Conservation (phyloP, 2,329 filamentous ascomycete species). For the Eutypa lata region DNA sequence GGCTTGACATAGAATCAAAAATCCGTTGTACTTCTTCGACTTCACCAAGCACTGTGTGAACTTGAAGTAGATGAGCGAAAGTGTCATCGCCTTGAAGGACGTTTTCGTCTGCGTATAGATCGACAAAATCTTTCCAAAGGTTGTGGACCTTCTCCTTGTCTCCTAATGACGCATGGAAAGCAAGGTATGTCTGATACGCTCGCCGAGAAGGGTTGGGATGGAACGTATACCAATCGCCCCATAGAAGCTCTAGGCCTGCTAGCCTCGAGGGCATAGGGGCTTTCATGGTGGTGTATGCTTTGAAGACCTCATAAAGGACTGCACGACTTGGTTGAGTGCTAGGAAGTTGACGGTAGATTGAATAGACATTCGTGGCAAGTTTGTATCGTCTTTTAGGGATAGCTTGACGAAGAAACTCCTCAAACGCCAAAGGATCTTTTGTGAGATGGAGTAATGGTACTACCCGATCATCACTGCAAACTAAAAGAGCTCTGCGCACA, state of each 20-base stretch:
- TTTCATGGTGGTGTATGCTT: conserved; percentile 22
- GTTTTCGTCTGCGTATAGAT: conserved; percentile 29
- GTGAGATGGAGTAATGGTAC: conserved; percentile 38
- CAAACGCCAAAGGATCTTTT: conserved; percentile 37
- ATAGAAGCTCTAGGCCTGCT: conserved; percentile 42
- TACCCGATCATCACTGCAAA: conserved; percentile 23
- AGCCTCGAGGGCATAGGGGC: conserved; percentile 35
- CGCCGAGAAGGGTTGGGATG: conserved; percentile 38
- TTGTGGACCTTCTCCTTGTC: conserved; percentile 43
- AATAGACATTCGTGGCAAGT: conserved; percentile 41
- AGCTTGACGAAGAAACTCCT: conserved; percentile 38
- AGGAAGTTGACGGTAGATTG: conserved; percentile 41
- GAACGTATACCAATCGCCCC: conserved; percentile 45
- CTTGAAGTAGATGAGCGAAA: conserved; percentile 63
- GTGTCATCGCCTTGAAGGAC: conserved; percentile 32
- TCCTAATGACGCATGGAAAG: conserved; percentile 45
- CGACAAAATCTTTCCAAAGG: conserved; percentile 43
- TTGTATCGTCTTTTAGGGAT: conserved; percentile 24
- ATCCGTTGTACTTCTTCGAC: conserved; percentile 54
- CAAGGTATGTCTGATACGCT: conserved; percentile 47
- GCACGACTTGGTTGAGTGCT: conserved; percentile 32
- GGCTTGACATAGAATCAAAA: conserved; percentile 58
- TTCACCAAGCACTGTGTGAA: conserved; percentile 68
- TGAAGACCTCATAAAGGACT: conserved; percentile 44
- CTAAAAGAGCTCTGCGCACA: conserved; percentile 24